A percentile compares a stretch with the other conserved stretches of the same genome.
These are phyloP conservation scores for Fusarium sambucinum DNA, from an alignment of 2,329 filamentous ascomycete species.

Conservation along the genomic window DNA sequence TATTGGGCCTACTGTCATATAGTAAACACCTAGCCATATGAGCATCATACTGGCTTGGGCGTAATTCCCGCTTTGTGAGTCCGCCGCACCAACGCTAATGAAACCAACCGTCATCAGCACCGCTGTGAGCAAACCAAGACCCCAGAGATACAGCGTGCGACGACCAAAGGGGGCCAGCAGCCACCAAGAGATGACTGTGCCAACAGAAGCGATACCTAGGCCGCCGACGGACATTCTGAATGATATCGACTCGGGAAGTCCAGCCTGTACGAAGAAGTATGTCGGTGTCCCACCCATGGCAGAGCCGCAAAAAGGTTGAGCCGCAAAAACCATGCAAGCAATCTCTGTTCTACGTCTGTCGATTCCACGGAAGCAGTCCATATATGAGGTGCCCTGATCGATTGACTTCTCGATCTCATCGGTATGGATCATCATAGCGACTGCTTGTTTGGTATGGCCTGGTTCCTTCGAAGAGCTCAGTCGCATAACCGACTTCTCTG, in stretches of 20 bases:
- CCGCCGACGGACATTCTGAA: slow-evolving; percentile 37
- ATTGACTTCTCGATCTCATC: slow-evolving; percentile 55
- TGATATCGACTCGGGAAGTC: slow-evolving; percentile 42
- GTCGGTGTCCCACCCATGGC: slow-evolving; percentile 59
- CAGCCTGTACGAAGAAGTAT: slow-evolving; percentile 61
- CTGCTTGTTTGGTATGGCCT: slow-evolving; percentile 55
- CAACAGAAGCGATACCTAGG: slow-evolving; percentile 36
- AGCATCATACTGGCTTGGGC: slow-evolving; percentile 54
- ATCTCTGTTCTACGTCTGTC: slow-evolving; percentile 62
- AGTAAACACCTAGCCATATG: slow-evolving; percentile 57
- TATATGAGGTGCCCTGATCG: slow-evolving; percentile 49
- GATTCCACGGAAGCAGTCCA: slow-evolving; percentile 62
- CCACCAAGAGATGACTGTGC: slow-evolving; percentile 36
- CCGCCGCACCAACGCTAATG: slow-evolving; percentile 45
- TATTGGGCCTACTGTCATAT: slow-evolving; percentile 56
- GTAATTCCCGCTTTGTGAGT: slow-evolving; percentile 25
- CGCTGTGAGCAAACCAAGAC: slow-evolving; percentile 12
- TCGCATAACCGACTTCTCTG: slow-evolving; percentile 43
- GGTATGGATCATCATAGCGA: slow-evolving; percentile 70
- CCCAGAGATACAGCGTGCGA: slow-evolving; percentile 36
- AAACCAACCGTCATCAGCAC: slow-evolving; percentile 26
- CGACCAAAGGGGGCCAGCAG: slow-evolving; percentile 30
- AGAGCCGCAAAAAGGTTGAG: slow-evolving; percentile 57
- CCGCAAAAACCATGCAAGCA: slow-evolving; percentile 55
- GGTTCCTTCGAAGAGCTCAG: slow-evolving; percentile 52